These are phyloP conservation scores for Russula griseocarnosa DNA, from an alignment of 768 basidiomycete species.

Conservation along the genomic window DNA sequence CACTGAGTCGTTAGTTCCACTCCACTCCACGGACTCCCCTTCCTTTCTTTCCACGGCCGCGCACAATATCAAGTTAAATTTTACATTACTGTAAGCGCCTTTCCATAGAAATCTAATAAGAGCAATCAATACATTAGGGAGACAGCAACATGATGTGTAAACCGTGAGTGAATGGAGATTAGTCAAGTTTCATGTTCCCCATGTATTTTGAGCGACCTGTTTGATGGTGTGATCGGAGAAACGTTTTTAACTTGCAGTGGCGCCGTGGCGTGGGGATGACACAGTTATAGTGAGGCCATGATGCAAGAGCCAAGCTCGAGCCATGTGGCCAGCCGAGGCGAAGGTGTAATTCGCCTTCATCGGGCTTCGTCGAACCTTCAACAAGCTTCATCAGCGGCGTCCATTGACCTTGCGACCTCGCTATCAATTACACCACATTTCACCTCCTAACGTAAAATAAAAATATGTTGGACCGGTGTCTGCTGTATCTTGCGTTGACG, in stretches of 20 bases:
- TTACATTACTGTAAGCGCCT: background rate
- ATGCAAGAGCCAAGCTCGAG: background rate
- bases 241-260: background rate
- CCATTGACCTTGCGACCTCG: background rate
- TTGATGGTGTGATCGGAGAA: background rate
- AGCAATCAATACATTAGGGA: background rate
- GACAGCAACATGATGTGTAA: background rate
- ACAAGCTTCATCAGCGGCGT: background rate
- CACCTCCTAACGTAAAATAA: background rate
- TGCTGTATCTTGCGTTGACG: background rate
- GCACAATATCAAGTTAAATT: background rate
- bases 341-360: background rate
- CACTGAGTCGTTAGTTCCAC: conserved; percentile 7
- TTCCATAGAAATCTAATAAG: background rate
- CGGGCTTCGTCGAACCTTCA: background rate
- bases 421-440: background rate
- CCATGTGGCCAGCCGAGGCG: background rate
- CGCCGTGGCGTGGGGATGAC: background rate
- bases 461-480: background rate
- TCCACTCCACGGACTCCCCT: background rate
- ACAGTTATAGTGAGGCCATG: background rate
- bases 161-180: background rate
- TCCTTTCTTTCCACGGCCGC: background rate
- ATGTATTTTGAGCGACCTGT: background rate
- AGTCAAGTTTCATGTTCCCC: conserved; percentile 8